These are phyloP conservation scores for Saitozyma sp. DNA, from an alignment of 768 basidiomycete species.

Conservation along the genomic window DNA sequence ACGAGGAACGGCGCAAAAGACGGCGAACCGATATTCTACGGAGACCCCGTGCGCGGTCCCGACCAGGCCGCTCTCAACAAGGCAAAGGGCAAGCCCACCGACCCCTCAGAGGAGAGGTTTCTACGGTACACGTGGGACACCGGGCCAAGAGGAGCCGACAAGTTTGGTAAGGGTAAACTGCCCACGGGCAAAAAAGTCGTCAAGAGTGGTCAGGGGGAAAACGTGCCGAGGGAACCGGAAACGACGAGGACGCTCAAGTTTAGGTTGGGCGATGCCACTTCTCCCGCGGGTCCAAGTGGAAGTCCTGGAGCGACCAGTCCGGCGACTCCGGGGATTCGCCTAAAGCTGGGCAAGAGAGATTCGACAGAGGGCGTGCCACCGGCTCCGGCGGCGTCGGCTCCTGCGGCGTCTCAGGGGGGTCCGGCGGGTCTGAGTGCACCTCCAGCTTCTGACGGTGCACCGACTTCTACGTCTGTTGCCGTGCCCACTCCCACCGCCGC, in stretches of 20 bases:
- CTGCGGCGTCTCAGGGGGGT: too few species aligned
- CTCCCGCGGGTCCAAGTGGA: not conserved
- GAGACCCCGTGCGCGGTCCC: conserved; percentile 34
- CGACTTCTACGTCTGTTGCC: too few species aligned
- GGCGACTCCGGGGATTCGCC: too few species aligned
- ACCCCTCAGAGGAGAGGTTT: conserved; percentile 12
- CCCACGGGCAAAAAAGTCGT: conserved; percentile 42
- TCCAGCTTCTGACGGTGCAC: too few species aligned
- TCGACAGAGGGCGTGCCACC: too few species aligned
- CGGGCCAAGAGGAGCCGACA: conserved; percentile 31
- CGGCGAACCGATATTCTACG: conserved; percentile 31
- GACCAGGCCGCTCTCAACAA: conserved; percentile 23
- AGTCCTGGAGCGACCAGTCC: not conserved
- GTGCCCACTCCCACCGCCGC: too few species aligned
- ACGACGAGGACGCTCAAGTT: conserved; percentile 9
- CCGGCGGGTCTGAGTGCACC: too few species aligned
- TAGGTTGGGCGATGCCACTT: conserved; percentile 6
- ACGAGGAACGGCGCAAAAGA: conserved; percentile 17
- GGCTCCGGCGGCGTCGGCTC: too few species aligned
- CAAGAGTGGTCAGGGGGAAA: conserved; percentile 27
- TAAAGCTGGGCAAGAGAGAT: too few species aligned
- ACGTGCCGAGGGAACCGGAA: conserved; percentile 16
- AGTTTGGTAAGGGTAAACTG: conserved; percentile 28
- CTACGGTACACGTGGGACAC: conserved; percentile 37
- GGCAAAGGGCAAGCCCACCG: conserved; percentile 32